Base-by-base conservation (phyloP, 495 filamentous ascomycete species). In the Xylaria sp. region DNA sequence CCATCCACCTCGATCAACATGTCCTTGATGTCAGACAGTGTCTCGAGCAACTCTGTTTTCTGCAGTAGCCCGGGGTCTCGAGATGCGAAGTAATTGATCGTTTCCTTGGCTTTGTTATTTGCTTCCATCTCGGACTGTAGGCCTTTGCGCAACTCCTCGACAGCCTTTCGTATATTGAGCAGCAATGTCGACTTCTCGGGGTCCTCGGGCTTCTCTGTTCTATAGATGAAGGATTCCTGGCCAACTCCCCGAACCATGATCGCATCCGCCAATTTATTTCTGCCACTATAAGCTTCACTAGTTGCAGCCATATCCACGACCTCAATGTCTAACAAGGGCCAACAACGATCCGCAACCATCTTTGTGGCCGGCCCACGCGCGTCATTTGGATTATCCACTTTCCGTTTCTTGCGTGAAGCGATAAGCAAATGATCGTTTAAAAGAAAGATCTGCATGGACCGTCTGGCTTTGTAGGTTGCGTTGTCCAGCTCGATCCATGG, bases 401-500 rank as follows among this genome's bases (percentile, higher is more conserved):
- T 92, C 78, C 93, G 93, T 80, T 97, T 97, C 84, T 97, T 97
- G 71, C 92, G 89, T 12, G 92, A 92, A 0, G 97, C 96, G 48
- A 99, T 85, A 26, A 99, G 84, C 8, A 99, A 82, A 77, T 99
- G 95, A 75, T 99, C 96, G 77, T 99, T 99, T 6, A 99, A 86
- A 63, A 99, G 82, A 52, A 98, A 92, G 41, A 98, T 88, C 75
- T 96, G 93, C 75, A 97, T 93, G 19, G 93, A 87, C 21, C 94
- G 85, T 62, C 92, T 83, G 0, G 94, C 88, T 80, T 97, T 97
- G 91, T 96, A 98, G 0, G 96, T 99, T 19, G 96, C 96, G 58
- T 95, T 94, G 80, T 99, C 97, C 64, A 99, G 84, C 83, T 99
- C 94, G 46, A 97, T 91, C 96, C 96, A 99, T 63, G 91, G 87